These are phyloP conservation scores for Panicum hallii DNA, from an alignment of 202 grass and related monocot species.

Conservation along the genomic window DNA sequence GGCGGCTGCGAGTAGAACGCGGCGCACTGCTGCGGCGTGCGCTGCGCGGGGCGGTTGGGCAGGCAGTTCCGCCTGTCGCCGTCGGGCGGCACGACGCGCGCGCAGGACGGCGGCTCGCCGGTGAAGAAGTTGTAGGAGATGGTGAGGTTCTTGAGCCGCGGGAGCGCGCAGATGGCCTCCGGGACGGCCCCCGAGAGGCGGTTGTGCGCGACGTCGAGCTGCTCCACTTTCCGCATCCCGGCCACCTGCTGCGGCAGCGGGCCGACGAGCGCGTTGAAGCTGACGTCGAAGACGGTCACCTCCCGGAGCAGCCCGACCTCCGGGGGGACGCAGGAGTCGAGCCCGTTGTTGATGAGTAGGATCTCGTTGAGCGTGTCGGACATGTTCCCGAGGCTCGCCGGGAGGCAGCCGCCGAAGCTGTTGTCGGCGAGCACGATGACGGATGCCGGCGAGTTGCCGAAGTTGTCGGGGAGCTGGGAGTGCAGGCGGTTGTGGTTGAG, in stretches of 20 bases:
- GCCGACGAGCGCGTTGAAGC: slow-evolving; percentile 62
- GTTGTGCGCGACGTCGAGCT: slow-evolving; percentile 81
- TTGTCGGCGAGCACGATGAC: slow-evolving; percentile 84
- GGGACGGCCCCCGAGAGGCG: slow-evolving; percentile 56
- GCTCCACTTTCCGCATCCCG: slow-evolving; percentile 61
- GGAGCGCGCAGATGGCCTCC: slow-evolving; percentile 56
- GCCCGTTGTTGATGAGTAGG: slow-evolving; percentile 67
- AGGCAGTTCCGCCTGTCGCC: slow-evolving; percentile 67
- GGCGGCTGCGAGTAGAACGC: slow-evolving; percentile 49
- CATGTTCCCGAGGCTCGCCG: slow-evolving; percentile 72
- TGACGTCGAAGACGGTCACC: slow-evolving; percentile 75
- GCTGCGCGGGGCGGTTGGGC: slow-evolving; percentile 52
- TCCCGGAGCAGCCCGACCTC: slow-evolving; percentile 62
- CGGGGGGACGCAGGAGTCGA: slow-evolving; percentile 62
- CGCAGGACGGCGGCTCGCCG: slow-evolving; percentile 58
- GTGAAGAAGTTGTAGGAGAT: slow-evolving; percentile 67
- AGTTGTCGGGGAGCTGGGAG: slow-evolving; percentile 66
- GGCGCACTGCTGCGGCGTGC: slow-evolving; percentile 60
- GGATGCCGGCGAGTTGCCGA: slow-evolving; percentile 74
- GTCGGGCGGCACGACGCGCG: slow-evolving; percentile 38
- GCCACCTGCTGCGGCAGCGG: slow-evolving; percentile 56
- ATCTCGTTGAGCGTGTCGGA: slow-evolving; percentile 81
- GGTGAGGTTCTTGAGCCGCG: slow-evolving; percentile 64
- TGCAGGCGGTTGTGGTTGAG: slow-evolving; percentile 82
- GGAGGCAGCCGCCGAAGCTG: slow-evolving; percentile 62